phyloP scores from a whole-genome alignment of 148 eudicot genomes.

The Spergularia marina region DNA sequence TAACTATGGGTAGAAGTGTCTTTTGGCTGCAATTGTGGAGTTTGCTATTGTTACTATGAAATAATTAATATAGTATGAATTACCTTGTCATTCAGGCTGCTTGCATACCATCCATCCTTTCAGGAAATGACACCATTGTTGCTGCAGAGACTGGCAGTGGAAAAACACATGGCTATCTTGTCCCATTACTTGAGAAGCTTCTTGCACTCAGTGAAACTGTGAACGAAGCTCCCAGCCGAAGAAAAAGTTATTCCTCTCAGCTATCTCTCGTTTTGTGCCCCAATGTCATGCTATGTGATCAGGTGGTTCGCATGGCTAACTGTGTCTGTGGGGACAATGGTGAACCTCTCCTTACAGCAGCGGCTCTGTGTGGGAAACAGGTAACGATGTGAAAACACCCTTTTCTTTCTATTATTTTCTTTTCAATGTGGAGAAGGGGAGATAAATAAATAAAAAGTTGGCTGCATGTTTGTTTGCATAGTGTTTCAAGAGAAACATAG shows the following conservation, averaged over 20 bases:
- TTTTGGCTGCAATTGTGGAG: neutral
- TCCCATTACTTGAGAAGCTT: conserved; percentile 71
- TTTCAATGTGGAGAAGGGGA: neutral
- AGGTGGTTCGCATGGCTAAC: conserved; percentile 94
- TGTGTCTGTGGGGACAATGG: conserved; percentile 50
- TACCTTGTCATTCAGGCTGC: conserved; percentile 67
- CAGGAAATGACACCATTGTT: conserved; percentile 71
- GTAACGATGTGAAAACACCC: conserved; percentile 21
- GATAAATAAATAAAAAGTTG: no score
- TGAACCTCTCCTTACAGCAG: conserved; percentile 64
- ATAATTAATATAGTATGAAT: conserved; percentile 2
- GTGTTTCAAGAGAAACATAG: no score
- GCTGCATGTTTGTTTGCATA: no score
- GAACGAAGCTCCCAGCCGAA: conserved; percentile 21
- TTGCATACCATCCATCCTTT: conserved; percentile 73
- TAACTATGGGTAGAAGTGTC: neutral
- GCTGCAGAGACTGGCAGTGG: conserved; percentile 99
- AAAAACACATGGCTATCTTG: conserved; percentile 86
- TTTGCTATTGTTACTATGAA: neutral
- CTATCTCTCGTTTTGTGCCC: conserved; percentile 85
- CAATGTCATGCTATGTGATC: conserved; percentile 93
- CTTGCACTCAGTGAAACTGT: conserved; percentile 21
- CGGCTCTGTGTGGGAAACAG: conserved; percentile 78
- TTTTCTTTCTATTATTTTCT: neutral
- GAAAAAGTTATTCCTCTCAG: conserved; percentile 23